Evolutionary conservation across 306 rosid genomes (phyloP).

Genomic region (Lupinus albus): DNA sequence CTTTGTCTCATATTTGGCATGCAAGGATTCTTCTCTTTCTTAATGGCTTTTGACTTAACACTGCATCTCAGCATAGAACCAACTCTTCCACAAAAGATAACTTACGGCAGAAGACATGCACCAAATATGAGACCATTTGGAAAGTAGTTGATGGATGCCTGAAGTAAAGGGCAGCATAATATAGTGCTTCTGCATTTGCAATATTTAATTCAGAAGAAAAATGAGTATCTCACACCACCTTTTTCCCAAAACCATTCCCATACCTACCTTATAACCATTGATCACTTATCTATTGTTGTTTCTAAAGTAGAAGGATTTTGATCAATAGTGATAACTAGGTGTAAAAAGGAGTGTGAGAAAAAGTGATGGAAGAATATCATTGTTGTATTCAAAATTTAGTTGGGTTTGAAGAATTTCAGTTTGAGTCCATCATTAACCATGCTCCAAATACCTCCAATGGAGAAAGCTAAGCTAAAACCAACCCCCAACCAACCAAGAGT

Average conservation of each 20-base stretch:
- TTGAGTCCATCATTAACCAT: constrained; percentile 90
- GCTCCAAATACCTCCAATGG: constrained; percentile 98
- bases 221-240: no score
- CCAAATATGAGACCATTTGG: constrained; percentile 4
- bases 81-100: constrained; percentile 10
- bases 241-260: no score
- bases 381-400: constrained; percentile 35
- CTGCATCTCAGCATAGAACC: background rate
- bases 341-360: no score
- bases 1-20: constrained; percentile 17
- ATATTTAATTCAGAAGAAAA: no score
- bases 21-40: constrained; percentile 16
- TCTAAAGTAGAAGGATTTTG: no score
- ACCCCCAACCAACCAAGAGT: constrained; percentile 89
- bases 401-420: constrained; percentile 93
- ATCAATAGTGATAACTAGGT: no score
- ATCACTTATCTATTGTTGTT: no score
- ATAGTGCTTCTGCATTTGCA: constrained; percentile 4
- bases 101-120: constrained; percentile 15
- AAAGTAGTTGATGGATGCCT: background rate
- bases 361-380: no score
- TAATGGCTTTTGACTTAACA: no score
- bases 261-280: no score
- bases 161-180: constrained; percentile 4
- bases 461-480: constrained; percentile 86